Conservation (phyloP, 345 rosid species). For the Salix viminalis region DNA sequence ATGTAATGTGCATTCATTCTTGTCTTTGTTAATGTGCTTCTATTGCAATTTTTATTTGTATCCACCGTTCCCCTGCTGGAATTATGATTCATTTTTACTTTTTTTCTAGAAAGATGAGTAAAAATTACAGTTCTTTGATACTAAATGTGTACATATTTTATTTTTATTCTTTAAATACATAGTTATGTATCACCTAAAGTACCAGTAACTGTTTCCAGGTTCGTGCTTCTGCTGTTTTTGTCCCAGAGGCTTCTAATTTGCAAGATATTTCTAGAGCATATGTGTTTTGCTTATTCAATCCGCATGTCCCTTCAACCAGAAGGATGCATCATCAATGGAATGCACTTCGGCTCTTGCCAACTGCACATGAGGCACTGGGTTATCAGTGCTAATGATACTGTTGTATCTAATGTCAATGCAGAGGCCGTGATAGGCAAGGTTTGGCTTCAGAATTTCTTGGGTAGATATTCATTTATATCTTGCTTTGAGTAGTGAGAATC, state of each 20-base stretch:
- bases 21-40: background rate
- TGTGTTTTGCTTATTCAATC: conserved; percentile 66
- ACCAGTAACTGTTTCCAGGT: conserved; percentile 33
- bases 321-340: conserved; percentile 59
- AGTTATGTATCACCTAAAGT: background rate
- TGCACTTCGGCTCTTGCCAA: conserved; percentile 60
- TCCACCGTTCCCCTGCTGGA: background rate
- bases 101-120: background rate
- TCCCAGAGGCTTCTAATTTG: conserved; percentile 56
- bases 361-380: conserved; percentile 65
- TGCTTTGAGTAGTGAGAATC: background rate
- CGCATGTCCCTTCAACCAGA: conserved; percentile 77
- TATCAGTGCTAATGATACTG: conserved; percentile 45
- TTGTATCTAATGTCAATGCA: conserved; percentile 37
- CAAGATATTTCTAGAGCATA: conserved; percentile 25
- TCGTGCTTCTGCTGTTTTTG: conserved; percentile 75
- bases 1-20: background rate
- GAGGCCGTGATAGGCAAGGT: conserved; percentile 82
- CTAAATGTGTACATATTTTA: background rate
- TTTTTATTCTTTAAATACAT: background rate
- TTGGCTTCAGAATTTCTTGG: conserved; percentile 1
- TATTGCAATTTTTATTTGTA: background rate
- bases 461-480: background rate
- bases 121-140: background rate
- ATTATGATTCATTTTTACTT: background rate